A percentile compares a stretch with the other conserved stretches of the same genome.
These are phyloP conservation scores for Lentinula guzmanii DNA, from an alignment of 768 basidiomycete species.

Conservation along the genomic window DNA sequence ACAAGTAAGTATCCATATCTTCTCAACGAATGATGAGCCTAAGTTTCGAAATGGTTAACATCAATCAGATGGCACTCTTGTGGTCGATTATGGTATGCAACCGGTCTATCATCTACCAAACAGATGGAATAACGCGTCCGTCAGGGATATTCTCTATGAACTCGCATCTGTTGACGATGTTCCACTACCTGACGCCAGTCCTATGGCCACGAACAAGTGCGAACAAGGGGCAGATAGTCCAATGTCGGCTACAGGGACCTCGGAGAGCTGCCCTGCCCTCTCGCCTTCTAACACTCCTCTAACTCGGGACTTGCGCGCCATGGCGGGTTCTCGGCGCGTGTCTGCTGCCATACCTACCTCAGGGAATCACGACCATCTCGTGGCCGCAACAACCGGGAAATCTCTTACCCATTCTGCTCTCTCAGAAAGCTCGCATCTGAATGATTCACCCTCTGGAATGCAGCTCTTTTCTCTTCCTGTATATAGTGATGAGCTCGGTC, in stretches of 20 bases:
- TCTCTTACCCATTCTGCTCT: not conserved
- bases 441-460: not conserved
- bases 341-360: not conserved
- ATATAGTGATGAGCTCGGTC: conserved; percentile 36
- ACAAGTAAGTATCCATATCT: conserved; percentile 7
- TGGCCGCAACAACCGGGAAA: not conserved
- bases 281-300: not conserved
- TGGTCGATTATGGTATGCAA: conserved; percentile 11
- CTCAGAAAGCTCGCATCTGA: not conserved
- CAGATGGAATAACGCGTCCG: not conserved
- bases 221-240: conserved; percentile 56
- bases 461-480: conserved; percentile 28
- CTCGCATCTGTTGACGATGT: conserved; percentile 67
- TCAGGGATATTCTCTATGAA: conserved; percentile 70
- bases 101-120: not conserved
- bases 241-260: not conserved
- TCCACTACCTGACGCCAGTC: conserved; percentile 54
- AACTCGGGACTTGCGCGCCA: not conserved
- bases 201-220: conserved; percentile 48
- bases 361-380: not conserved
- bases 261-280: not conserved
- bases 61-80: conserved; percentile 12
- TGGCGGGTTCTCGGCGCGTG: conserved; percentile 2
- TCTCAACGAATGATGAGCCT: not conserved
- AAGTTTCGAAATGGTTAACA: not conserved